phyloP scores from a whole-genome alignment of 495 filamentous ascomycete genomes.

The Trichocladium antarcticum region DNA sequence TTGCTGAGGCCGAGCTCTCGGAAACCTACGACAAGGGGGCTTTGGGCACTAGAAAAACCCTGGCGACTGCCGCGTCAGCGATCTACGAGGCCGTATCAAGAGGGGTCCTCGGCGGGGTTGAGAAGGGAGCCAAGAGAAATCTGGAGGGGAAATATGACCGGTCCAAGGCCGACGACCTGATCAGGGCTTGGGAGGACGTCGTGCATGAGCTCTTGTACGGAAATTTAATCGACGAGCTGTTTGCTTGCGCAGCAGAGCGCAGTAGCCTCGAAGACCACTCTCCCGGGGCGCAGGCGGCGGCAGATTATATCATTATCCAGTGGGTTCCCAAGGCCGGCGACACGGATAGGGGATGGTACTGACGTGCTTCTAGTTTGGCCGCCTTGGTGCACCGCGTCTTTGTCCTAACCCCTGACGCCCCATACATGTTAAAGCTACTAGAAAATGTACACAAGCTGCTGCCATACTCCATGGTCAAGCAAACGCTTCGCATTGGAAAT shows the following conservation, averaged over 20 bases:
- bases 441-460: slow-evolving; percentile 47
- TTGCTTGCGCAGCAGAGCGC: slow-evolving; percentile 42
- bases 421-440: slow-evolving; percentile 47
- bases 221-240: slow-evolving; percentile 45
- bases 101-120: slow-evolving; percentile 43
- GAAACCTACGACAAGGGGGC: slow-evolving; percentile 61
- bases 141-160: slow-evolving; percentile 40
- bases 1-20: slow-evolving; percentile 49
- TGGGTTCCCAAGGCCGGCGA: slow-evolving; percentile 15
- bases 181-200: slow-evolving; percentile 45
- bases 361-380: slow-evolving; percentile 37
- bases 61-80: slow-evolving; percentile 51
- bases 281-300: slow-evolving; percentile 41
- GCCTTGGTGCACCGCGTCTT: slow-evolving; percentile 54
- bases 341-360: background rate
- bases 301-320: slow-evolving; percentile 50
- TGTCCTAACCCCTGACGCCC: slow-evolving; percentile 51
- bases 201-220: slow-evolving; percentile 49
- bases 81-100: slow-evolving; percentile 50
- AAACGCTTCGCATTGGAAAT: slow-evolving; percentile 55
- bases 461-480: slow-evolving; percentile 48
- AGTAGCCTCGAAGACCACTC: slow-evolving; percentile 47
- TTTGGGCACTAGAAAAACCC: slow-evolving; percentile 51
- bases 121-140: slow-evolving; percentile 22
- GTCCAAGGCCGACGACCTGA: slow-evolving; percentile 42